Base-by-base conservation (phyloP, 805 yeast species). In the Yamadazyma laniorum region DNA sequence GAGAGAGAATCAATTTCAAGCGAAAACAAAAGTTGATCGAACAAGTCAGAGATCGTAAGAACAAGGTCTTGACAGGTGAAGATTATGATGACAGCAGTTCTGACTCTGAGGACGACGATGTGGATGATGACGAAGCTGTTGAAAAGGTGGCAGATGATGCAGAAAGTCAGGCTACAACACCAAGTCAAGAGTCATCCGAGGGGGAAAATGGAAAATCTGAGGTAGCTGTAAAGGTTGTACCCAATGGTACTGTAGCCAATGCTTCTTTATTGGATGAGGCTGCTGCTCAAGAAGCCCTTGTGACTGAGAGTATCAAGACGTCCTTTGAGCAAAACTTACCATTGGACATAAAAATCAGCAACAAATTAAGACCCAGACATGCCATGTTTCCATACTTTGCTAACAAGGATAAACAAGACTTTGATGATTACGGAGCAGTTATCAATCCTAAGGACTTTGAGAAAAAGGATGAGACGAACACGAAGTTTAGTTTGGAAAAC, bases 391-490 rank as follows among this genome's bases (percentile, higher is more conserved):
- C 96, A 9, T 84, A 67, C 49, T 64, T 77, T 26, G 73, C 75
- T 1, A 46, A 48, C 18, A 44, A 53, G 6, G 74, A 70, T 33
- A 76, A 77, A 49, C 65, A 74, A 17, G 78, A 84, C 47, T 65
- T 72, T 32, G 98, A 93, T 55, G 97, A 91, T 48, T 93, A 91
- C 58, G 99, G 99, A 21, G 82, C 79, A 39, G 62, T 81, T 2
- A 80, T 90, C 15, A 80, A 82, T 44, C 73, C 74, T 29, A 75
- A 78, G 26, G 83, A 82, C 49, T 84, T 81, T 51, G 73, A 70
- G 45, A 72, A 72, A 39, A 66, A 69, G 33, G 85, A 79, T 46
- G 82, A 77, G 48, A 53, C 60, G 25, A 63, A 63, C 42, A 55
- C 49, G 17, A 59, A 61, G 44, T 58, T 59, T 42, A 68, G 66